A percentile compares a stretch with the other conserved stretches of the same genome.
phyloP scores from a whole-genome alignment of 768 basidiomycete genomes.

The Lentinula guzmanii region DNA sequence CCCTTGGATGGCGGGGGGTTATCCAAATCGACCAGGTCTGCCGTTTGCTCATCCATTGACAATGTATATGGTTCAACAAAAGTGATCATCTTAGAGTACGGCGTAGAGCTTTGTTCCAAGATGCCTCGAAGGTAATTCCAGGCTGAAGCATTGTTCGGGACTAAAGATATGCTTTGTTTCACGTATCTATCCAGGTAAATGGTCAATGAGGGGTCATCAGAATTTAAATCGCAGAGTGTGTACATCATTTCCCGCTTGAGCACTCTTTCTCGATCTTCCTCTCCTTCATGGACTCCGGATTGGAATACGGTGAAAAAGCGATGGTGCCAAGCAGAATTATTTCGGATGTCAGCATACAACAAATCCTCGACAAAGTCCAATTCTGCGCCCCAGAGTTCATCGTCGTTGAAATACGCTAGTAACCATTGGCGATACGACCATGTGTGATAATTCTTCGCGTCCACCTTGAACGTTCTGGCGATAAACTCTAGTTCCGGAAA shows the following conservation, averaged over 20 bases:
- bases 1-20: conserved; percentile 60
- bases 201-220: not conserved
- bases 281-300: conserved; percentile 54
- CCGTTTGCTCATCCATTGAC: conserved; percentile 17
- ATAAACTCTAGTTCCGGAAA: conserved; percentile 77
- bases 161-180: conserved; percentile 78
- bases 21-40: conserved; percentile 63
- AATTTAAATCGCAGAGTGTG: conserved; percentile 21
- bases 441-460: conserved; percentile 97
- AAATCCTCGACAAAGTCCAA: conserved; percentile 69
- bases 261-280: conserved; percentile 54
- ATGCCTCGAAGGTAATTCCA: conserved; percentile 96
- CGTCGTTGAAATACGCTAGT: conserved; percentile 75
- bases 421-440: conserved; percentile 98
- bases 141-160: conserved; percentile 89
- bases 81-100: conserved; percentile 46
- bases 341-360: conserved; percentile 73
- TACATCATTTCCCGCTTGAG: conserved; percentile 72
- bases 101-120: conserved; percentile 54
- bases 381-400: conserved; percentile 68
- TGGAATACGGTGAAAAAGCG: conserved; percentile 84
- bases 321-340: conserved; percentile 98
- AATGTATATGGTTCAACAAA: conserved; percentile 67
- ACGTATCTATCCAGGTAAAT: conserved; percentile 46
- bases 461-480: conserved; percentile 59